Base-by-base conservation (phyloP, 2,329 filamentous ascomycete species). In the Trichoderma koningiopsis region DNA sequence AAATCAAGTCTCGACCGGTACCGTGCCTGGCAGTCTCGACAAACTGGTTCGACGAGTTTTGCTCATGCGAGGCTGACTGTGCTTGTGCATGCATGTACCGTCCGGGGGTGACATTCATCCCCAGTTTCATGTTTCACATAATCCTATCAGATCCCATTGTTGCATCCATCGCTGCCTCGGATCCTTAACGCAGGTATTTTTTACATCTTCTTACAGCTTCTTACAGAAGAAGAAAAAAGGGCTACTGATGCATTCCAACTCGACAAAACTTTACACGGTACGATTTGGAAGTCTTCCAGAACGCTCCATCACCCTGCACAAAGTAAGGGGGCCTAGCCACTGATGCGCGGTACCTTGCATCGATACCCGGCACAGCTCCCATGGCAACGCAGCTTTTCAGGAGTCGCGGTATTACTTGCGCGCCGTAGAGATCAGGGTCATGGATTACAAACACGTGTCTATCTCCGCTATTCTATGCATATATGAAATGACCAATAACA, bases 281-380 rank as follows among this genome's bases (percentile, higher is more conserved):
- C 10, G 31, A 31, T 49, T 13, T 49, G 53, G 53, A 49, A 58
- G 13, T 5, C 27, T 67, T 67, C 63, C 59, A 67, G 63, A 67
- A 67, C 24, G 29, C 37, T 59, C 61, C 49, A 19, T 24, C 5
- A 19, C 29, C 53, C 53, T 56, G 19, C 27, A 7, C 40, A 47
- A 31, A 40, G 31, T 33, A n/a, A 16, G 52, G 52, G 60, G 31
- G 49, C n/a, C 47, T 47, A 37, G 60, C n/a, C 47, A 53, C 60
- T 10, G 60, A 37, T 49, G 47, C n/a, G 61, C 61, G 61, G 61
- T 64, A 64, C 61, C 61, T 64, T 64, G 61, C 61, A 64, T 53
- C 22, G 19, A 22, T 56, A 31, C 61, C 49, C 56, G 37, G n/a
- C 49, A 56, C 49, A 40, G 61, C 33, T 56, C 40, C 61, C 61